These are phyloP conservation scores for Mycosphaerella arachidis DNA, from an alignment of 2,329 filamentous ascomycete species.

Conservation along the genomic window DNA sequence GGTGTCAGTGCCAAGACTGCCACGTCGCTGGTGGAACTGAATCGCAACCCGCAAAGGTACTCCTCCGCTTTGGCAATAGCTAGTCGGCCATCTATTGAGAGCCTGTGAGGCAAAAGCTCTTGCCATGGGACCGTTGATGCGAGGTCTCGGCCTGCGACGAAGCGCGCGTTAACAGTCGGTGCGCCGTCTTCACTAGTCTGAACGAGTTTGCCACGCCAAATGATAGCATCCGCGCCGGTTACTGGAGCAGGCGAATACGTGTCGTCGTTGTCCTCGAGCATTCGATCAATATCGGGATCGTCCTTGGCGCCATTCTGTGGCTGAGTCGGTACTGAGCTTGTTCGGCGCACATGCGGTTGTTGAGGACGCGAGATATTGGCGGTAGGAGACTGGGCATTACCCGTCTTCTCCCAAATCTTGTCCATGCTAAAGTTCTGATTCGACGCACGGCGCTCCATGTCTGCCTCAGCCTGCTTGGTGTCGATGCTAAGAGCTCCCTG, in stretches of 20 bases:
- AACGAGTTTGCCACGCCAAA: constrained; percentile 70
- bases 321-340: constrained; percentile 26
- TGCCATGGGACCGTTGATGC: constrained; percentile 64
- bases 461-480: constrained; percentile 12
- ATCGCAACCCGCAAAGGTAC: constrained; percentile 83
- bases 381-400: constrained; percentile 58
- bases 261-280: constrained; percentile 77
- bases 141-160: constrained; percentile 80
- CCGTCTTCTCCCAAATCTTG: constrained; percentile 75
- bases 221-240: constrained; percentile 56
- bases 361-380: constrained; percentile 35
- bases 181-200: constrained; percentile 35
- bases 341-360: constrained; percentile 44
- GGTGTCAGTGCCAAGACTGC: constrained; percentile 69
- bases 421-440: constrained; percentile 67
- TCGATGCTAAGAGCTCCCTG: constrained; percentile 19
- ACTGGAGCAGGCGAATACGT: constrained; percentile 78
- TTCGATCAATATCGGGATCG: constrained; percentile 83
- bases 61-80: constrained; percentile 77
- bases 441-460: constrained; percentile 32
- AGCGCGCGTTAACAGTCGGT: constrained; percentile 64
- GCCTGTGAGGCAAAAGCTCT: constrained; percentile 64
- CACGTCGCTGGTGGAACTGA: constrained; percentile 77
- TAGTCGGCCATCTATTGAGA: constrained; percentile 75
- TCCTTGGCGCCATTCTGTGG: constrained; percentile 55